Conservation (phyloP, 306 rosid genomes). For the Argentina anserina region DNA sequence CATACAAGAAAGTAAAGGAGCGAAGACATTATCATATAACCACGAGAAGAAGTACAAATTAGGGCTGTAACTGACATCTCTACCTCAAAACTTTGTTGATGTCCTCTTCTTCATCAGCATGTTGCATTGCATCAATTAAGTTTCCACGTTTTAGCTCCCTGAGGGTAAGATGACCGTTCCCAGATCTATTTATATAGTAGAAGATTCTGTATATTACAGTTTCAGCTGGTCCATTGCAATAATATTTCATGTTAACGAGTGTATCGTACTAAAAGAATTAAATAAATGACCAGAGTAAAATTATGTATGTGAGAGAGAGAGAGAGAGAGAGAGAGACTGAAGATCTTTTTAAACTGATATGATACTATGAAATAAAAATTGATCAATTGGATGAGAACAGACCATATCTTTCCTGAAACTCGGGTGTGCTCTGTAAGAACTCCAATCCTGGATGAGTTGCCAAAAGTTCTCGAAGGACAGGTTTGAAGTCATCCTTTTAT, state of each 20-base stretch:
- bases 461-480: conserved; percentile 90
- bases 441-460: conserved; percentile 96
- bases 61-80: conserved; percentile 16
- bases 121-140: conserved; percentile 96
- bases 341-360: background rate
- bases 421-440: conserved; percentile 96
- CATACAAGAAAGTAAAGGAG: conserved; percentile 2
- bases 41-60: conserved; percentile 6
- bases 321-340: background rate
- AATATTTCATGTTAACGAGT: conserved; percentile 20
- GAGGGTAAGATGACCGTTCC: conserved; percentile 82
- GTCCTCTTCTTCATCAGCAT: conserved; percentile 99
- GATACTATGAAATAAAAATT: background rate
- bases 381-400: conserved; percentile 37
- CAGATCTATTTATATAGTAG: conserved; percentile 92
- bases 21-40: conserved; percentile 6
- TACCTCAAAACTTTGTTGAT: conserved; percentile 98
- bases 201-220: conserved; percentile 97
- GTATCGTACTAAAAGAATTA: conserved; percentile 9
- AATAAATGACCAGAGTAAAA: background rate
- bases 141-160: conserved; percentile 96
- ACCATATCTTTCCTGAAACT: conserved; percentile 99
- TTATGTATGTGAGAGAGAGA: background rate
- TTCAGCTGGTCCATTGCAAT: conserved; percentile 84
- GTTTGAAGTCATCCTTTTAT: conserved; percentile 90